Percentiles rank a stretch among this genome's conserved stretches.
These are phyloP conservation scores for Candida michaelii DNA, from an alignment of 805 yeast genomes.

Conservation along the genomic window DNA sequence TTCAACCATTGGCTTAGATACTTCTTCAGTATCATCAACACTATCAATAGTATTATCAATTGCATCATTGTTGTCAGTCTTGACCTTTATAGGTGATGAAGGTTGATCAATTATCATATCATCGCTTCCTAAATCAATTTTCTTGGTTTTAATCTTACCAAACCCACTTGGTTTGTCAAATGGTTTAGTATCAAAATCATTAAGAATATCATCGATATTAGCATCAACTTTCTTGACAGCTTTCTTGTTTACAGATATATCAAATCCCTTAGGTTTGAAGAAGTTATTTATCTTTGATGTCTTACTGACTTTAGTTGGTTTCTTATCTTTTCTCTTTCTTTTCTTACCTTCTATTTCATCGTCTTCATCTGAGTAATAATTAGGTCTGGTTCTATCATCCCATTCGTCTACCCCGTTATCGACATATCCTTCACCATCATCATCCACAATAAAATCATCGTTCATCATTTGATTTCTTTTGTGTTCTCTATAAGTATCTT, in stretches of 20 bases:
- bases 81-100: slow-evolving; percentile 38
- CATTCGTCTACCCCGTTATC: slow-evolving; percentile 93
- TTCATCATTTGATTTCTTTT: slow-evolving; percentile 78
- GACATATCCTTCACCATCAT: slow-evolving; percentile 89
- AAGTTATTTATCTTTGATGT: slow-evolving; percentile 52
- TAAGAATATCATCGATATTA: slow-evolving; percentile 65
- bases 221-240: slow-evolving; percentile 44
- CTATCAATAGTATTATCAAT: neutral
- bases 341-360: slow-evolving; percentile 27
- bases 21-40: neutral
- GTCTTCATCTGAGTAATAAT: slow-evolving; percentile 59
- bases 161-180: slow-evolving; percentile 7
- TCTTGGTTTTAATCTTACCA: slow-evolving; percentile 6
- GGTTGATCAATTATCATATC: slow-evolving; percentile 26
- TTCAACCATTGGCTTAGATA: slow-evolving; percentile 9
- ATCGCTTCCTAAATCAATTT: slow-evolving; percentile 21
- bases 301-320: slow-evolving; percentile 39
- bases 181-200: slow-evolving; percentile 40
- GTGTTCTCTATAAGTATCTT: slow-evolving; percentile 69
- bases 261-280: slow-evolving; percentile 41
- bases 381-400: slow-evolving; percentile 55
- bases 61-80: neutral
- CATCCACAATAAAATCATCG: slow-evolving; percentile 94
- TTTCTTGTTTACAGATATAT: slow-evolving; percentile 12
- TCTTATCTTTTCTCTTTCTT: slow-evolving; percentile 28